Percentiles rank a stretch among this genome's conserved stretches.
phyloP scores from a whole-genome alignment of 2,329 filamentous ascomycete species.

The Hypoxylon sp. region DNA sequence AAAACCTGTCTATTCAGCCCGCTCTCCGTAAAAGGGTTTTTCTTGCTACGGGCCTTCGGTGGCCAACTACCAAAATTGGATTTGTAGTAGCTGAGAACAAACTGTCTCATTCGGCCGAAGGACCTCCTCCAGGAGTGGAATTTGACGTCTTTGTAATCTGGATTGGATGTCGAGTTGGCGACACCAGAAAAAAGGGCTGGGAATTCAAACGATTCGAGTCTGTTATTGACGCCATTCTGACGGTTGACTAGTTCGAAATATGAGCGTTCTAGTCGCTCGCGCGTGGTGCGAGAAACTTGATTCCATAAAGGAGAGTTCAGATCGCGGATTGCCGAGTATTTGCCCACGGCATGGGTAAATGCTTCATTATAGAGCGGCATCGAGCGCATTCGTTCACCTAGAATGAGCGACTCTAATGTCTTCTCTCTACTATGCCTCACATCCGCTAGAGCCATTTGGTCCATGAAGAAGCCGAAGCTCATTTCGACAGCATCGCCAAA shows the following conservation, averaged over 20 bases:
- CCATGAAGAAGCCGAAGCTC: constrained; percentile 81
- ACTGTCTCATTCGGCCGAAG: constrained; percentile 81
- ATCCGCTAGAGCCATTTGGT: constrained; percentile 83
- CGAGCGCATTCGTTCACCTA: constrained; percentile 89
- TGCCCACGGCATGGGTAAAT: constrained; percentile 91
- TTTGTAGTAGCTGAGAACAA: constrained; percentile 78
- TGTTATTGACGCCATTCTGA: constrained; percentile 77
- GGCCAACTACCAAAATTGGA: constrained; percentile 80
- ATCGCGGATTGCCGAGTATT: constrained; percentile 80
- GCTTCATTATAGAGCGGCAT: constrained; percentile 89
- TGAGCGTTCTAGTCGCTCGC: constrained; percentile 85
- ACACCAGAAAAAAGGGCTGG: constrained; percentile 90
- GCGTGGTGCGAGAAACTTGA: constrained; percentile 78
- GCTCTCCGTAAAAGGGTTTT: constrained; percentile 88
- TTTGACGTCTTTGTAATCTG: constrained; percentile 81
- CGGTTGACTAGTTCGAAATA: constrained; percentile 84
- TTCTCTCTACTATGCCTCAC: constrained; percentile 87
- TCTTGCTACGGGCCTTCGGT: constrained; percentile 91
- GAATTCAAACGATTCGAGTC: constrained; percentile 91
- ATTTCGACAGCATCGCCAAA: constrained; percentile 73
- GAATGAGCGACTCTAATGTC: constrained; percentile 88
- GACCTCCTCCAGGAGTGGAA: constrained; percentile 87
- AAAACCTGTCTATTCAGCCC: constrained; percentile 89
- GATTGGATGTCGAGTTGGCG: constrained; percentile 84
- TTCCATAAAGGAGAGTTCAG: constrained; percentile 78